Base-by-base conservation (phyloP, 805 yeast genomes). In the Starmerella apis region DNA sequence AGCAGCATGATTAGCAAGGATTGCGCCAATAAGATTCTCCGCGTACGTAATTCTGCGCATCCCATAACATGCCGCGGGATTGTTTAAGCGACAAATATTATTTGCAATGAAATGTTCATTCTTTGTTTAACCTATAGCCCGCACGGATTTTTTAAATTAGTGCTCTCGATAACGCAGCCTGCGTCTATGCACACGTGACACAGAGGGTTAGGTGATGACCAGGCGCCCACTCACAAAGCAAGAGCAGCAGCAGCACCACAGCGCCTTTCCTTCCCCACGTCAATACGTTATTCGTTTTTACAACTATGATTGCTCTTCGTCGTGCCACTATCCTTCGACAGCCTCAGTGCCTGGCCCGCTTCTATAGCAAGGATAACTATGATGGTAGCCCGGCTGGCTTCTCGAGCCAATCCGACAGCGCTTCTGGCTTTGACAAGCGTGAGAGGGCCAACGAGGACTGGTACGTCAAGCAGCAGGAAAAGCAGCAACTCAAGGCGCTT, bases 391-490 rank as follows among this genome's bases (percentile, higher is more conserved):
- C 51, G 38, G 46, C 58, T 11, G 57, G 58, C 56, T 25, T 39
- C 18, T 25, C 43, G 22, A 33, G 33, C 24, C 33, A 39, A 22
- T 39, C 43, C 43, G 43, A 39, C 43, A 70, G 68, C 66, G 47
- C 78, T 50, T 85, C 81, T 61, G 71, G 81, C 53, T 82, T 83
- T 71, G 72, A 77, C 76, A 86, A 87, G 67, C 87, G 94, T 68
- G 98, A 92, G 75, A 82, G 78, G 71, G 95, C 95, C 56, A 81
- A 80, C 65, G 98, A 90, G 73, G 86, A 83, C 62, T 88, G 80
- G 73, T 74, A 87, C 69, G 85, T 79, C 70, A 81, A 86, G 71
- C 95, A 83, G 65, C 95, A 90, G 74, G 83, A 81, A 65, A 82
- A 74, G 67, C 86, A 83, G 66, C 77, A 82, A 63, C 74, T 87